Base-by-base conservation (phyloP, 805 yeast species). In the Hanseniaspora mollemarum region DNA sequence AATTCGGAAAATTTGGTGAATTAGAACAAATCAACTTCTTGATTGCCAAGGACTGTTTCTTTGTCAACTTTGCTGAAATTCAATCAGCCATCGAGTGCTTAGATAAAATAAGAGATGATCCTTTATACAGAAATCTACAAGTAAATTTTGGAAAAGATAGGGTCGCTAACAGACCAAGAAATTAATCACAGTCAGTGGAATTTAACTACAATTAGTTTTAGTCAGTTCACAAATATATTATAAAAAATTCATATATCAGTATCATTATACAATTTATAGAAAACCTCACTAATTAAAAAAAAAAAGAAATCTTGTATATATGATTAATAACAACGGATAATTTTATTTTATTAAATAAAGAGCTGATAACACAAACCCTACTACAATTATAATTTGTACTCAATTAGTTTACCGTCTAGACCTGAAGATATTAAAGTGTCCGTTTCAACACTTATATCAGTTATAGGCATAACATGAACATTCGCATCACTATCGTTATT, bases 131-230 rank as follows among this genome's bases (percentile, higher is more conserved):
- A 57, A 73, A 74, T 53, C 73, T 87, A 59, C 86, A 86, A 65
- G 83, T 90, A 58, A 87, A 87, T 63, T 88, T 84, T 63, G 96
- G 96, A 46, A 87, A 87, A 62, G 95, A 87, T 63, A 75, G 98
- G 61, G 90, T 97, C 66, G 97, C 96, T 28, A 87, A 88, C 62
- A 79, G 87, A 54, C 96, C 96, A 45, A 43, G 53, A 49, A 12
- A 16, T 4, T 19, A 39, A 16, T 18, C 26, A 28, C 12, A 22
- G 21, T 18, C 12, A 28, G 13, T 28, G n/a, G n/a, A n/a, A n/a
- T n/a, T n/a, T n/a, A n/a, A n/a, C n/a, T n/a, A n/a, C n/a, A n/a
- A n/a, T n/a, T n/a, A n/a, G n/a, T n/a, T n/a, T n/a, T n/a, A n/a
- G n/a, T n/a, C n/a, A n/a, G n/a, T n/a, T n/a, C n/a, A n/a, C n/a